phyloP scores from a whole-genome alignment of 1,139 yeast species.

The Saccharomyces hybrid region DNA sequence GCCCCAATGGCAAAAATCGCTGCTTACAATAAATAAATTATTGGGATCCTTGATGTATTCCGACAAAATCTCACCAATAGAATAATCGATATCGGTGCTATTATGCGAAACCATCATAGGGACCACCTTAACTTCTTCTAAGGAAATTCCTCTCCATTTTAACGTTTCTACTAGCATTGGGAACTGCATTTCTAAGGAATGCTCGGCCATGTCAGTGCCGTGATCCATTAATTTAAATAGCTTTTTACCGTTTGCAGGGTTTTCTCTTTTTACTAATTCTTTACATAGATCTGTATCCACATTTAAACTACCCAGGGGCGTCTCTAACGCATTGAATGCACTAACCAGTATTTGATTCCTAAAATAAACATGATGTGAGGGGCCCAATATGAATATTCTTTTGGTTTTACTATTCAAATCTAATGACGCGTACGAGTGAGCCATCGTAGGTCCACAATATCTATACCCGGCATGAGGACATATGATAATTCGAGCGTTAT shows the following conservation, averaged over 20 bases:
- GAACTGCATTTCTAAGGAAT: slow-evolving; percentile 91
- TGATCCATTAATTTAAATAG: slow-evolving; percentile 51
- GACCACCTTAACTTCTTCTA: slow-evolving; percentile 48
- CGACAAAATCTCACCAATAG: slow-evolving; percentile 43
- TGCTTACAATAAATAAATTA: slow-evolving; percentile 63
- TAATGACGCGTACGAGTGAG: slow-evolving; percentile 68
- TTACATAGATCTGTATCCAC: slow-evolving; percentile 46
- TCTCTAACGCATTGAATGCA: slow-evolving; percentile 49
- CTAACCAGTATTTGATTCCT: slow-evolving; percentile 52
- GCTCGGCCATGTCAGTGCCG: slow-evolving; percentile 75
- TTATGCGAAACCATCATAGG: slow-evolving; percentile 78
- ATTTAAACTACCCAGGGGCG: slow-evolving; percentile 72
- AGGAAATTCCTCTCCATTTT: slow-evolving; percentile 36
- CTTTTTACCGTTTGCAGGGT: slow-evolving; percentile 17
- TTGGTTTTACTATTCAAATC: slow-evolving; percentile 40
- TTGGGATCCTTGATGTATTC: slow-evolving; percentile 50
- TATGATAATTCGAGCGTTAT: slow-evolving; percentile 55
- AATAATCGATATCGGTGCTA: slow-evolving; percentile 39
- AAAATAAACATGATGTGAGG: slow-evolving; percentile 89
- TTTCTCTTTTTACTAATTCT: slow-evolving; percentile 25
- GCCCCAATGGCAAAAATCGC: slow-evolving; percentile 98
- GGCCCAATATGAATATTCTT: slow-evolving; percentile 78
- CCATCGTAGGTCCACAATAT: slow-evolving; percentile 73
- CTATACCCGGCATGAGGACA: slow-evolving; percentile 88
- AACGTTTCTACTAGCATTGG: slow-evolving; percentile 51